These are phyloP conservation scores for Crithidia expoeki DNA, from an alignment of 208 protist species.

Conservation along the genomic window DNA sequence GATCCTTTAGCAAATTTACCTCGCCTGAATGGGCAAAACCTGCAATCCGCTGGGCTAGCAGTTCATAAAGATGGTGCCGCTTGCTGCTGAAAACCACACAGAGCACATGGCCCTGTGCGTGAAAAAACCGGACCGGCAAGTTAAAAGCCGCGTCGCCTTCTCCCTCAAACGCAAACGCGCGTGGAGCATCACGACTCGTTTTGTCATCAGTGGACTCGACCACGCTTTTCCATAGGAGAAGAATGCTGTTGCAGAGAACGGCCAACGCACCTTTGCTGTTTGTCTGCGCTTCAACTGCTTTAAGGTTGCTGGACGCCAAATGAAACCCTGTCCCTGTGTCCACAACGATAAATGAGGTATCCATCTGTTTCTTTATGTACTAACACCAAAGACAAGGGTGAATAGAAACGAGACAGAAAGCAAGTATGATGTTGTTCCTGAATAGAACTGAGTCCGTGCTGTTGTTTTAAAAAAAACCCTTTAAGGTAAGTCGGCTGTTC, in stretches of 20 bases:
- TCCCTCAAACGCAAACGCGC: neutral
- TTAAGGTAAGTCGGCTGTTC: no score
- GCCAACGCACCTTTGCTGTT: neutral
- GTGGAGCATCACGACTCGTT: neutral
- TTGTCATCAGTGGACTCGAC: neutral
- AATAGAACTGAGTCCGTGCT: no score
- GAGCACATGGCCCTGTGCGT: neutral
- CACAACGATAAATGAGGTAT: neutral
- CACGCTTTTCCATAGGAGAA: neutral
- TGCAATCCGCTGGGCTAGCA: neutral
- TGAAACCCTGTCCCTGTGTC: neutral
- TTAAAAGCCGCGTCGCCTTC: neutral
- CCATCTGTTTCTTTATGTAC: neutral
- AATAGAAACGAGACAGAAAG: no score
- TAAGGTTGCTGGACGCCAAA: neutral
- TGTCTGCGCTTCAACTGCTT: neutral
- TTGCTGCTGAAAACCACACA: neutral
- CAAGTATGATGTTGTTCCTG: no score
- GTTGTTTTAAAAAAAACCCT: no score
- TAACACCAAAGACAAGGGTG: no score
- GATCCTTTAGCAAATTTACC: neutral
- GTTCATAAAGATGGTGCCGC: neutral
- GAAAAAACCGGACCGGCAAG: neutral
- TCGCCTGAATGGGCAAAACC: neutral
- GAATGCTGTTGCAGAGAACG: neutral